Conservation (phyloP, 768 basidiomycete genomes). For the Vararia minispora region DNA sequence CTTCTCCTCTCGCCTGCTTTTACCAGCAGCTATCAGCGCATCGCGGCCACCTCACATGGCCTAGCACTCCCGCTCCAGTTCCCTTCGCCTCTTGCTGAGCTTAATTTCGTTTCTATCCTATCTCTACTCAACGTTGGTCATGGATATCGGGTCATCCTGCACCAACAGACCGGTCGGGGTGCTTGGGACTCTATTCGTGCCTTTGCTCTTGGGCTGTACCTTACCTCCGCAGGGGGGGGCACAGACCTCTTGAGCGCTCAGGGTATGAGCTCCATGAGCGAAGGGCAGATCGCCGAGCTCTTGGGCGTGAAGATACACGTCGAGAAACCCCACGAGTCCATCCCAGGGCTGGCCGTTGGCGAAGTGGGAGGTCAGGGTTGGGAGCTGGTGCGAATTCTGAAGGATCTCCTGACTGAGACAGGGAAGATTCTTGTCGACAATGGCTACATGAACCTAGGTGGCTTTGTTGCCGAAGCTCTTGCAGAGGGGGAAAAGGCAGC, state of each 20-base stretch:
- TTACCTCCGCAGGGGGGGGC: constrained; percentile 47
- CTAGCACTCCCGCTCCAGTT: constrained; percentile 74
- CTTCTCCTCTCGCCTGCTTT: constrained; percentile 59
- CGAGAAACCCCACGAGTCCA: constrained; percentile 57
- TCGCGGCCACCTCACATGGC: constrained; percentile 50
- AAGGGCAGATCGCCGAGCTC: constrained; percentile 56
- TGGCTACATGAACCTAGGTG: constrained; percentile 63
- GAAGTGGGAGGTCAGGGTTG: constrained; percentile 66
- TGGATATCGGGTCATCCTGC: constrained; percentile 67
- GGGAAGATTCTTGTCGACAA: constrained; percentile 47
- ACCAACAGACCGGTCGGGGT: constrained; percentile 61
- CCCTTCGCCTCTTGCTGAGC: constrained; percentile 56
- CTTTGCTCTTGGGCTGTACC: constrained; percentile 60
- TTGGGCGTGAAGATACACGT: constrained; percentile 59
- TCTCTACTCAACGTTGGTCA: constrained; percentile 78
- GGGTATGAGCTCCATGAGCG: constrained; percentile 46
- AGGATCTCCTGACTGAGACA: constrained; percentile 56
- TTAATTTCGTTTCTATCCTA: constrained; percentile 73
- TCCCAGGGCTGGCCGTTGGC: constrained; percentile 64
- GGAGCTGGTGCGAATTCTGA: constrained; percentile 61
- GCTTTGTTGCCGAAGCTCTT: constrained; percentile 62
- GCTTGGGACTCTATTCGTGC: constrained; percentile 79
- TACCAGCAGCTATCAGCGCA: constrained; percentile 45
- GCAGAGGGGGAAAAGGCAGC: constrained; percentile 34
- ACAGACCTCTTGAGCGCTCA: constrained; percentile 51